A percentile compares a stretch with the other conserved stretches of the same genome.
phyloP scores from a whole-genome alignment of 768 basidiomycete genomes.

The Kwoniella heveanensis region DNA sequence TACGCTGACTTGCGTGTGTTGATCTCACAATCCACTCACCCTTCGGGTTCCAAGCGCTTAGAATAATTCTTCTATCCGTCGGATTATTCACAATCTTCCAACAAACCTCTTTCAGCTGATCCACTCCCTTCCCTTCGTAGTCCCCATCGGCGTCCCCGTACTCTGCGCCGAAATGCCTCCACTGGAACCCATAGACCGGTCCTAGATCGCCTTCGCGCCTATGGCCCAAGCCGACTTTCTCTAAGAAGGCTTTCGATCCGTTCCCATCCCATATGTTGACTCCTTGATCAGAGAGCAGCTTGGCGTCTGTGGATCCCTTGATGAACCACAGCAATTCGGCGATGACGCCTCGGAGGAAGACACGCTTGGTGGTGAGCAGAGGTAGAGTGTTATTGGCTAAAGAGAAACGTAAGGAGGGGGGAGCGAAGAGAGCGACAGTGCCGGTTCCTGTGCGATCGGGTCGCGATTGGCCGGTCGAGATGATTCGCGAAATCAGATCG shows the following conservation, averaged over 20 bases:
- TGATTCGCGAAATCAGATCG: constrained; percentile 72
- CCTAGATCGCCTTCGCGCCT: constrained; percentile 89
- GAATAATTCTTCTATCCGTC: constrained; percentile 87
- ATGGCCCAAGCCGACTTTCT: constrained; percentile 78
- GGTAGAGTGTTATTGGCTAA: constrained; percentile 72
- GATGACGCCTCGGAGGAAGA: constrained; percentile 84
- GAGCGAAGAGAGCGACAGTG: constrained; percentile 88
- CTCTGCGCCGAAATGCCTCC: constrained; percentile 89
- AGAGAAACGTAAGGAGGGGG: constrained; percentile 84
- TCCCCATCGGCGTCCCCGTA: constrained; percentile 60
- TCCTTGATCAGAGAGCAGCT: constrained; percentile 72
- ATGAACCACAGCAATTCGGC: constrained; percentile 97
- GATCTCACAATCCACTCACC: constrained; percentile 61
- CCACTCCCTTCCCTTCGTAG: constrained; percentile 82
- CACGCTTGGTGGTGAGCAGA: constrained; percentile 91
- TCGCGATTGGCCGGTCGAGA: constrained; percentile 73
- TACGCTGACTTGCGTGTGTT: not conserved
- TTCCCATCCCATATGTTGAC: constrained; percentile 99
- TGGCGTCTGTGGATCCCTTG: constrained; percentile 78
- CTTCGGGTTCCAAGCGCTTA: constrained; percentile 97
- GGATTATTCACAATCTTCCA: constrained; percentile 89
- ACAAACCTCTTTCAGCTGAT: constrained; percentile 87
- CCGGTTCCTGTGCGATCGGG: constrained; percentile 95
- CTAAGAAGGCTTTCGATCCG: constrained; percentile 81
- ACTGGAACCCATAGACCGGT: constrained; percentile 96